These are phyloP conservation scores for Sarcodon sp. DNA, from an alignment of 768 basidiomycete genomes.

Conservation along the genomic window DNA sequence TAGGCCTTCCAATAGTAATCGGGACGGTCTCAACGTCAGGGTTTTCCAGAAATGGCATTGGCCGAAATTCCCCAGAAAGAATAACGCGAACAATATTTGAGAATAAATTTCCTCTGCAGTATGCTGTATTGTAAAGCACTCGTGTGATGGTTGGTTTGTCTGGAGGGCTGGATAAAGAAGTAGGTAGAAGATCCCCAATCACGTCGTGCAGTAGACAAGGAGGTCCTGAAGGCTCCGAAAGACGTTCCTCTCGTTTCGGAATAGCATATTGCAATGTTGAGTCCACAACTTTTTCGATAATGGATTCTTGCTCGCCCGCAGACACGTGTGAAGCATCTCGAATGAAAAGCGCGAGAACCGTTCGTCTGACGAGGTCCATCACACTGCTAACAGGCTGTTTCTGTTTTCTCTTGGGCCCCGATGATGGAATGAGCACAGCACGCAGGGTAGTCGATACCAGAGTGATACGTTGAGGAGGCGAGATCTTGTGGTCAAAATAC, in stretches of 20 bases:
- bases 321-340: slow-evolving; percentile 31
- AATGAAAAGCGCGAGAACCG: slow-evolving; percentile 48
- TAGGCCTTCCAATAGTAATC: slow-evolving; percentile 45
- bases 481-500: slow-evolving; percentile 55
- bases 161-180: neutral
- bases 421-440: slow-evolving; percentile 23
- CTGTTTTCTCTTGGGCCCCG: slow-evolving; percentile 28
- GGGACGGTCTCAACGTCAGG: slow-evolving; percentile 63
- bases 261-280: slow-evolving; percentile 72
- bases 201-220: neutral
- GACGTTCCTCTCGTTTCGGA: slow-evolving; percentile 36
- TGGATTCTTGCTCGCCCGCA: slow-evolving; percentile 48
- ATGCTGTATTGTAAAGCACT: slow-evolving; percentile 46
- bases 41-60: slow-evolving; percentile 61
- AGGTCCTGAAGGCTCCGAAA: slow-evolving; percentile 5
- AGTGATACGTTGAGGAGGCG: slow-evolving; percentile 50
- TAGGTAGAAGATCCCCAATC: neutral
- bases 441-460: slow-evolving; percentile 47
- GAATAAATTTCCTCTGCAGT: slow-evolving; percentile 44
- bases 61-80: slow-evolving; percentile 56
- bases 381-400: slow-evolving; percentile 40
- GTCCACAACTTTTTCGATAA: slow-evolving; percentile 59
- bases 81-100: slow-evolving; percentile 48
- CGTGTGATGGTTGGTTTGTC: slow-evolving; percentile 18
- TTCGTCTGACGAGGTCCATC: slow-evolving; percentile 65